phyloP scores from a whole-genome alignment of 352 stramenopile genomes.

The Globisporangium ultimum region DNA sequence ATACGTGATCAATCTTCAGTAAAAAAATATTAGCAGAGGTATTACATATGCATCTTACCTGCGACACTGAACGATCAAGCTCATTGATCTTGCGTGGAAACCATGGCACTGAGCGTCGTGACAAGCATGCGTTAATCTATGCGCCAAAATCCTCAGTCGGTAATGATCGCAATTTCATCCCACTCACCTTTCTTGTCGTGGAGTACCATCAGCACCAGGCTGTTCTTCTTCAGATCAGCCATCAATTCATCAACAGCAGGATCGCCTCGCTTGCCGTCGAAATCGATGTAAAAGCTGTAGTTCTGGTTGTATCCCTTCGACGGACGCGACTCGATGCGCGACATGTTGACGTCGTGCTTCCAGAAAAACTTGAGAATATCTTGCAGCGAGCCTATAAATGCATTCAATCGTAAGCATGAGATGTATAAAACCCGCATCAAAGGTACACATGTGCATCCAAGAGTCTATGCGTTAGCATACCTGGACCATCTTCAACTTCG shows the following conservation, averaged over 20 bases:
- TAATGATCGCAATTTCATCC: too few species aligned
- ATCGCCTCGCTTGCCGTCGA: conserved; percentile 86
- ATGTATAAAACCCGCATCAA: background rate
- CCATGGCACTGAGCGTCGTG: conserved; percentile 53
- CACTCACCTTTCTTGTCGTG: conserved; percentile 90
- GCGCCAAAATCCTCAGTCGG: too few species aligned
- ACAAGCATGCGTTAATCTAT: conserved; percentile 1
- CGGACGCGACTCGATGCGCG: conserved; percentile 94
- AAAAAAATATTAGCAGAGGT: too few species aligned
- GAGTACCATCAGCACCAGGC: conserved; percentile 89
- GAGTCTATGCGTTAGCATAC: conserved; percentile 6
- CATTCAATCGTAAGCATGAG: background rate
- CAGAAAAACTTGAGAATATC: conserved; percentile 96
- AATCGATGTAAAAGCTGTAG: conserved; percentile 94
- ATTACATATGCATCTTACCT: conserved; percentile 21
- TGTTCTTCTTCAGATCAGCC: conserved; percentile 80
- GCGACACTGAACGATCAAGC: conserved; percentile 67
- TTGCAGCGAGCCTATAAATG: conserved; percentile 82
- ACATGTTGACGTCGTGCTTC: conserved; percentile 98
- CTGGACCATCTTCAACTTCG: conserved; percentile 66
- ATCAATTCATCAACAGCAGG: conserved; percentile 82
- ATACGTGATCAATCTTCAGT: too few species aligned
- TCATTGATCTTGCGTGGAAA: conserved; percentile 85
- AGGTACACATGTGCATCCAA: background rate
- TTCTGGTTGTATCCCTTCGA: conserved; percentile 76